Evolutionary conservation across 192 early-diverging fungal genomes (phyloP), one percentile per base, ranked within the genome.

Genomic region (Endogone sp.): DNA sequence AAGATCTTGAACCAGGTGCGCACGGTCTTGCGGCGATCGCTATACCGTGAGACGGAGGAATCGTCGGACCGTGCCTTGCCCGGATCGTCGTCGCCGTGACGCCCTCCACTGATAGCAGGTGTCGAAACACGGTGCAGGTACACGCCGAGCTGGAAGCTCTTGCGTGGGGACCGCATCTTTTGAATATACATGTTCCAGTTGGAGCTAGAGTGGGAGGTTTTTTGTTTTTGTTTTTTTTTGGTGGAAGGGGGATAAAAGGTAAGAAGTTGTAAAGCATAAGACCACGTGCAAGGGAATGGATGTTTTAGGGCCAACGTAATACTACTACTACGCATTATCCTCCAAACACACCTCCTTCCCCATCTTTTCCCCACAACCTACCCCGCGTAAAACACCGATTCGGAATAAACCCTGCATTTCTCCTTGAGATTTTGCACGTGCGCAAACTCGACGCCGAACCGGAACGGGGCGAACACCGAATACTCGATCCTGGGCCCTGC

Each of bases 1-100:
- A 78, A 83, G 27, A 86, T 84, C 65, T 81, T 82, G 72, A 86
- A 86, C 85, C 85, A 86, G 0, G 85, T 83, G 66, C 67, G 71
- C 2, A 78, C 77, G 6, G 71, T 74, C 37, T 80, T 79, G 4
- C 85, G 77, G 24, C 69, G 69, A 60, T 86, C 85, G 20, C 70
- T 60, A 67, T 76, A 84, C 24, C 70, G 61, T 20, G 79, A 81
- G 64, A 83, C 79, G 16, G 71, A 64, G 69, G 54, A 0, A 32
- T 8, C 4, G 56, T 22, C 9, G 30, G 32, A 20, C 27, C 22
- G 10, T 6, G 21, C 59, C 59, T 26, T 60, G 59, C 59, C 59
- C 6, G 22, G 0, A 8, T 60, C 59, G 22, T 23, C 22, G 8
- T 60, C 59, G 37, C 37, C 37, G 37, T 49, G 37, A 49, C 37